These are phyloP conservation scores for Penicillium arizonense DNA, from an alignment of 495 filamentous ascomycete species.

Conservation along the genomic window DNA sequence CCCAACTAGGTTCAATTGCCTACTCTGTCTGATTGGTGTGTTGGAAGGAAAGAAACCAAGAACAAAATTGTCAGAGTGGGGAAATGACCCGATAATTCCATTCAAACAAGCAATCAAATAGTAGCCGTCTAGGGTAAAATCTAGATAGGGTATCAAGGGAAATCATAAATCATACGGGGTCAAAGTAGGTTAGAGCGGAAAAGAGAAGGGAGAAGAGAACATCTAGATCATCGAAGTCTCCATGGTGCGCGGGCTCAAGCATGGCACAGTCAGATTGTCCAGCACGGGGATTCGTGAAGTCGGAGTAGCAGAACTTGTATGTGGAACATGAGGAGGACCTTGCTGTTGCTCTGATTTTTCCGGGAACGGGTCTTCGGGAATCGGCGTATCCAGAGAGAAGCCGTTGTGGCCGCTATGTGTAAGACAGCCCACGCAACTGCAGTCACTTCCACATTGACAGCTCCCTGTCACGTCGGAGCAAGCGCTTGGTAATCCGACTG, in stretches of 20 bases:
- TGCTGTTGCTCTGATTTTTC: conserved; percentile 2
- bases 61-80: too few species aligned
- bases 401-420: conserved; percentile 50
- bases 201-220: background rate
- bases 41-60: too few species aligned
- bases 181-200: background rate
- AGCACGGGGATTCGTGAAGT: conserved; percentile 15
- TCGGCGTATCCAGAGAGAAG: conserved; percentile 20
- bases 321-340: background rate
- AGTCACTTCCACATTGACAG: conserved; percentile 50
- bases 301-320: conserved; percentile 1
- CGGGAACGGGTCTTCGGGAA: conserved; percentile 1
- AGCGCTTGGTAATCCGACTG: conserved; percentile 35
- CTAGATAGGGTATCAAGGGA: conserved; percentile 33
- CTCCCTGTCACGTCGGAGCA: conserved; percentile 46
- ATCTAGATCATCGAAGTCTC: conserved; percentile 26
- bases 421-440: conserved; percentile 50
- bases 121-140: conserved; percentile 16
- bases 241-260: conserved; percentile 18
- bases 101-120: conserved; percentile 5
- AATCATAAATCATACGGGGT: conserved; percentile 22
- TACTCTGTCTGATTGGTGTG: background rate
- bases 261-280: conserved; percentile 20
- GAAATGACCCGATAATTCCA: background rate
- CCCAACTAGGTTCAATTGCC: background rate